phyloP scores from a whole-genome alignment of 805 yeast genomes.

The Candida wancherniae region DNA sequence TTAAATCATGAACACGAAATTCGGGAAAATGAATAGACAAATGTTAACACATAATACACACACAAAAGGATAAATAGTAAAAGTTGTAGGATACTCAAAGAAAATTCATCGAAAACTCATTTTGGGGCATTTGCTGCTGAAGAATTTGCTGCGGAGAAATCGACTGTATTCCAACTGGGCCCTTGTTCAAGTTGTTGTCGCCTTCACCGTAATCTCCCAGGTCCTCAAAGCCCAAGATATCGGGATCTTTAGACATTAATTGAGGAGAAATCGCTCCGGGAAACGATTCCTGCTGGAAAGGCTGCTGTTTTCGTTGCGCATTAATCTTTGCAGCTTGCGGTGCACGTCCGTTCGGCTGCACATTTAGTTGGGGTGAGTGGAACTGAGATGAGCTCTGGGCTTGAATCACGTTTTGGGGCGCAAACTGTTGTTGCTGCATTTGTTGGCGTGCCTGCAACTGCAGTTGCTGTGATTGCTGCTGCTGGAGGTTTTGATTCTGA shows the following conservation, averaged over 20 bases:
- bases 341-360: too few relatives aligned
- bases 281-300: slow-evolving; percentile 5
- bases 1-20: slow-evolving; percentile 37
- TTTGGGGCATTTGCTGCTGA: slow-evolving; percentile 23
- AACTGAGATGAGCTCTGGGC: slow-evolving; percentile 4
- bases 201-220: slow-evolving; percentile 1
- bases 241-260: slow-evolving; percentile 16
- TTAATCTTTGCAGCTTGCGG: too few relatives aligned
- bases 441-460: slow-evolving; percentile 7
- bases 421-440: slow-evolving; percentile 1
- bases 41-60: too few relatives aligned
- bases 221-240: slow-evolving; percentile 3
- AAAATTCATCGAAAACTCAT: slow-evolving; percentile 22
- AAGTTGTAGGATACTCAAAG: slow-evolving; percentile 17
- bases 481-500: slow-evolving; percentile 10
- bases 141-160: slow-evolving; percentile 39
- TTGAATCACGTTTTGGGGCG: slow-evolving; percentile 5
- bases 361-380: slow-evolving; percentile 6
- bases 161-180: slow-evolving; percentile 10
- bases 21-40: too few relatives aligned
- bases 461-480: slow-evolving; percentile 6
- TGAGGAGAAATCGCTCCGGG: slow-evolving; percentile 14
- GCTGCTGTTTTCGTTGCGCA: too few relatives aligned
- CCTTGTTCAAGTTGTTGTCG: slow-evolving; percentile 4
- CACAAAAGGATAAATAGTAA: too few relatives aligned